Conservation (phyloP, 495 filamentous ascomycete species). For the Talaromyces ruber region DNA sequence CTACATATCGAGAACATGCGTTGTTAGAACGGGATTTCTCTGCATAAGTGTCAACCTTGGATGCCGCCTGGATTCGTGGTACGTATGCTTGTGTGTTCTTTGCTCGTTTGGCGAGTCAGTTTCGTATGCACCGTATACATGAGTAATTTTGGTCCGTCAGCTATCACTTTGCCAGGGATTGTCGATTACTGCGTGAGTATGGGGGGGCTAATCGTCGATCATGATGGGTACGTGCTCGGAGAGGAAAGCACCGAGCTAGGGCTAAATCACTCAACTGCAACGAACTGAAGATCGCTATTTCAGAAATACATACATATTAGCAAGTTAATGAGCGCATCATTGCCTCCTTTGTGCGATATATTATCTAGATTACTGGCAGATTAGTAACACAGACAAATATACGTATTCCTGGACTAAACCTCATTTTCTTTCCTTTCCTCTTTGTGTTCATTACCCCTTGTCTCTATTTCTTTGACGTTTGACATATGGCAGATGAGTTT, state of each 20-base stretch:
- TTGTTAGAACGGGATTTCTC: not conserved
- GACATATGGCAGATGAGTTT: not conserved
- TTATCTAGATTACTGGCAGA: not conserved
- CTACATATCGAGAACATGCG: not conserved
- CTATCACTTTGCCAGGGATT: too few relatives aligned
- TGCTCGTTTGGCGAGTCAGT: not conserved
- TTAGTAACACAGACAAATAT: not conserved
- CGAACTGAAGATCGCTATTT: not conserved
- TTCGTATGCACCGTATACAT: not conserved
- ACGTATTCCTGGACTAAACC: not conserved
- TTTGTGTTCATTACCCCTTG: not conserved
- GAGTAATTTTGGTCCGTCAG: not conserved
- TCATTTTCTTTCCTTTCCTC: not conserved
- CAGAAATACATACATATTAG: not conserved
- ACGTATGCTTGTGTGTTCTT: not conserved
- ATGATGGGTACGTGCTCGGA: not conserved
- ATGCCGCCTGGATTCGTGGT: not conserved
- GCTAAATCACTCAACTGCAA: not conserved
- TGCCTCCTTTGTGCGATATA: not conserved
- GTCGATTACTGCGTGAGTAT: not conserved
- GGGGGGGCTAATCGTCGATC: not conserved
- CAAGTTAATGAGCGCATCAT: not conserved
- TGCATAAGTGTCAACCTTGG: not conserved
- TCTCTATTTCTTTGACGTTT: not conserved
- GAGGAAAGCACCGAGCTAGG: not conserved